A percentile compares a stretch with the other conserved stretches of the same genome.
phyloP scores from a whole-genome alignment of 2,329 filamentous ascomycete species.

The Dactylellina parvicollis region DNA sequence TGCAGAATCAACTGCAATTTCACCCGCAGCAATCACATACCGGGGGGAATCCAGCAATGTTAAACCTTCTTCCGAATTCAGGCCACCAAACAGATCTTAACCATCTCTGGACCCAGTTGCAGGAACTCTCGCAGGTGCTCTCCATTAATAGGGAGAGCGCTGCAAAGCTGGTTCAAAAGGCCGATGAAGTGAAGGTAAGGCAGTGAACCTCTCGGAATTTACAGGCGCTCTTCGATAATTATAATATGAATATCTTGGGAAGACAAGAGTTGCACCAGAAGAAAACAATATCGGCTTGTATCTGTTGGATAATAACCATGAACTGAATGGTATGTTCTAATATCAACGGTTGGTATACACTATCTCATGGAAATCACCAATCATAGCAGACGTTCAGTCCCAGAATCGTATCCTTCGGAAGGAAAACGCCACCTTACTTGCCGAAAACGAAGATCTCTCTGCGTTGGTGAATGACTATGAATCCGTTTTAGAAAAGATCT shows the following conservation, averaged over 20 bases:
- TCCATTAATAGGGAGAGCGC: slow-evolving; percentile 57
- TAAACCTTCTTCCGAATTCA: slow-evolving; percentile 49
- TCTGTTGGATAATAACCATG: neutral
- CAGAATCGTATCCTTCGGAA: slow-evolving; percentile 55
- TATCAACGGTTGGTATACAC: neutral
- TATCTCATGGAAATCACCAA: neutral
- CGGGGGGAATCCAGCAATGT: slow-evolving; percentile 30
- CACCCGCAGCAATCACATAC: slow-evolving; percentile 34
- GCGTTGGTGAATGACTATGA: slow-evolving; percentile 57
- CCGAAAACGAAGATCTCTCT: slow-evolving; percentile 57
- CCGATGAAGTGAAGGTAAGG: slow-evolving; percentile 57
- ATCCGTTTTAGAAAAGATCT: slow-evolving; percentile 57
- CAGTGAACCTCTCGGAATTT: neutral
- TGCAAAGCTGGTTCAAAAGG: slow-evolving; percentile 56
- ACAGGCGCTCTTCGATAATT: neutral
- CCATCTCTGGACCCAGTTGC: slow-evolving; percentile 58
- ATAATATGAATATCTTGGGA: neutral
- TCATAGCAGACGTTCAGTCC: slow-evolving; percentile 40
- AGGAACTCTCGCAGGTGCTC: slow-evolving; percentile 57
- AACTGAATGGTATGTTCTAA: slow-evolving; percentile 7
- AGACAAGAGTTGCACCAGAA: neutral
- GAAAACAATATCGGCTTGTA: neutral
- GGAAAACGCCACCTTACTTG: slow-evolving; percentile 56
- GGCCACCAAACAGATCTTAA: slow-evolving; percentile 59
- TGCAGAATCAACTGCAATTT: slow-evolving; percentile 48